These are phyloP conservation scores for Tulasnella sp. DNA, from an alignment of 768 basidiomycete species.

Conservation along the genomic window DNA sequence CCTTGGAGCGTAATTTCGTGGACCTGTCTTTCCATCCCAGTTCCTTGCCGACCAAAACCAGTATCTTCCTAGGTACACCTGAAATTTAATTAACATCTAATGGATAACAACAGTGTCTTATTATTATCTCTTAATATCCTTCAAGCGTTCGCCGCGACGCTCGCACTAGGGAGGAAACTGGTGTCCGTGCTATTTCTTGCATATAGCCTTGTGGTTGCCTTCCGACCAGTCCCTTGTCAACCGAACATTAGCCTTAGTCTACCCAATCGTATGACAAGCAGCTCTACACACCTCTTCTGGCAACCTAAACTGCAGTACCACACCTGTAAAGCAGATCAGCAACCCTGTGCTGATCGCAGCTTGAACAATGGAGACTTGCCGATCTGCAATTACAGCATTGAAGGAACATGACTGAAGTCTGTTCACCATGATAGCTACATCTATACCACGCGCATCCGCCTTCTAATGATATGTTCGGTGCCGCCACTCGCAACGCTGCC, in stretches of 20 bases:
- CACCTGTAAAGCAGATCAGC: neutral
- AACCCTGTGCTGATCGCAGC: neutral
- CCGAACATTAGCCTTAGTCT: neutral
- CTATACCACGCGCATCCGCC: too few species aligned
- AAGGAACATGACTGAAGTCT: neutral
- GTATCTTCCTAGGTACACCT: too few species aligned
- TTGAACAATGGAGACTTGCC: neutral
- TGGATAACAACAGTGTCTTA: neutral
- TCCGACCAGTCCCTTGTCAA: neutral
- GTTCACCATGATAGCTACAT: too few species aligned
- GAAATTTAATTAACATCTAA: neutral
- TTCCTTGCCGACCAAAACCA: too few species aligned
- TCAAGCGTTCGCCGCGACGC: neutral
- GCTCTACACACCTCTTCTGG: neutral
- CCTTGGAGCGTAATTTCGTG: conserved; percentile 38
- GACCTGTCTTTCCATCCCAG: too few species aligned
- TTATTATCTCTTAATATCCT: neutral
- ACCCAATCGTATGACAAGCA: neutral
- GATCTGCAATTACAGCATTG: neutral
- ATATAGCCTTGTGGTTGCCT: neutral
- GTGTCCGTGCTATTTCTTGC: neutral
- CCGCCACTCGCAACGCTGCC: too few species aligned
- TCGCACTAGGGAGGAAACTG: neutral
- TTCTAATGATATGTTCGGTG: too few species aligned
- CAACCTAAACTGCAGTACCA: neutral